Evolutionary conservation across 2,329 filamentous ascomycete genomes (phyloP).

Genomic region (Bertia moriformis): DNA sequence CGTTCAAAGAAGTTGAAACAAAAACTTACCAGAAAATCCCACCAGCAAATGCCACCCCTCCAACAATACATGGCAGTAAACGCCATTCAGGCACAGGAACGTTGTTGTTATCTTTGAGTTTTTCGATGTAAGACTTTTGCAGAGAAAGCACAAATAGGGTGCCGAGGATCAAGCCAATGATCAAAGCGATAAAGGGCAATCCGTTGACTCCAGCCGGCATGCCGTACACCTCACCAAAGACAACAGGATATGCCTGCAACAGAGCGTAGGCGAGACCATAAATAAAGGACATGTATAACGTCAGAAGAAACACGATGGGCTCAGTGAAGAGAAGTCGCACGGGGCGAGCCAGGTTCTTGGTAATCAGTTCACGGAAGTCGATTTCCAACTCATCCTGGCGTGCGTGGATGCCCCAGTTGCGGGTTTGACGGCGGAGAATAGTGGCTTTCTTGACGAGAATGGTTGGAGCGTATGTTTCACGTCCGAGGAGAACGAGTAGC

Average conservation of each 20-base stretch:
- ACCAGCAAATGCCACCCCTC: slow-evolving; percentile 15
- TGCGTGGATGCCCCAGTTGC: slow-evolving; percentile 49
- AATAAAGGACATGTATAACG: neutral
- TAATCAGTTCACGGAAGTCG: slow-evolving; percentile 29
- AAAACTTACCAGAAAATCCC: slow-evolving; percentile 29
- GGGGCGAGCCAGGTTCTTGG: slow-evolving; percentile 34
- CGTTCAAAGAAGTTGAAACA: neutral
- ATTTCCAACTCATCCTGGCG: slow-evolving; percentile 37
- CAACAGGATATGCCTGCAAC: neutral
- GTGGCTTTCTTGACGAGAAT: slow-evolving; percentile 39
- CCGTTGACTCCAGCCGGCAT: neutral
- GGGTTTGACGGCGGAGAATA: slow-evolving; percentile 34
- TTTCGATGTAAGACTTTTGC: slow-evolving; percentile 26
- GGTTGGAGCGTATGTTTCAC: slow-evolving; percentile 13
- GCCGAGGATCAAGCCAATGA: neutral
- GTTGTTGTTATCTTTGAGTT: slow-evolving; percentile 24
- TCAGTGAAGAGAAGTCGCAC: slow-evolving; percentile 24
- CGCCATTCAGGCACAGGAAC: slow-evolving; percentile 20
- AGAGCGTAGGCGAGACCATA: neutral
- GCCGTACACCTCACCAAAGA: neutral
- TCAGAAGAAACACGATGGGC: slow-evolving; percentile 23
- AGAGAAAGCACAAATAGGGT: neutral
- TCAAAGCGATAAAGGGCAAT: neutral
- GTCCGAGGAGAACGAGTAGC: neutral
- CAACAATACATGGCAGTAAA: slow-evolving; percentile 15